Percentiles rank a stretch among this genome's conserved stretches.
phyloP scores from a whole-genome alignment of 2,329 filamentous ascomycete species.

The Ceratocystis diversiconidia region DNA sequence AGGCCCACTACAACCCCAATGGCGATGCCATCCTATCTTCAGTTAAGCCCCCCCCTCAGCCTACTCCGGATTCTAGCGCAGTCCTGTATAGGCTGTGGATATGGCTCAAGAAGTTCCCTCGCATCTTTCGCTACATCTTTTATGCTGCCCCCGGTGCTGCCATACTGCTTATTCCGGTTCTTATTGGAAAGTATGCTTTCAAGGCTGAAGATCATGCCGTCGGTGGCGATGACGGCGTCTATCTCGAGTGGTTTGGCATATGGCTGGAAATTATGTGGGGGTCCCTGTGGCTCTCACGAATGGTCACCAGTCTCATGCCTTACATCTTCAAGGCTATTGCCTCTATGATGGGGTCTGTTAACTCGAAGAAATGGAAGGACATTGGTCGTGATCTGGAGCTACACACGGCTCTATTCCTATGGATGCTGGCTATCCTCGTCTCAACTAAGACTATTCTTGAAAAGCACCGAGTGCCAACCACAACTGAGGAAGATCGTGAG shows the following conservation, averaged over 20 bases:
- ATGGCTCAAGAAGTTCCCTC: constrained; percentile 36
- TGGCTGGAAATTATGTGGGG: constrained; percentile 93
- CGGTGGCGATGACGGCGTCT: constrained; percentile 55
- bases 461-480: constrained; percentile 22
- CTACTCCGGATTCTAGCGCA: constrained; percentile 22
- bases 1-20: constrained; percentile 20
- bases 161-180: constrained; percentile 33
- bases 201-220: constrained; percentile 33
- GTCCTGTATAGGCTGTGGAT: constrained; percentile 30
- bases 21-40: constrained; percentile 4
- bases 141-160: constrained; percentile 34
- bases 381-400: constrained; percentile 76
- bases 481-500: constrained; percentile 31
- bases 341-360: constrained; percentile 65
- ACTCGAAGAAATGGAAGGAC: constrained; percentile 84
- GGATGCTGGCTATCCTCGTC: constrained; percentile 75
- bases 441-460: constrained; percentile 76
- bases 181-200: constrained; percentile 31
- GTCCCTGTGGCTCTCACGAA: constrained; percentile 64
- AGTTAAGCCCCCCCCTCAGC: constrained; percentile 14
- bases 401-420: constrained; percentile 75
- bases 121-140: constrained; percentile 35
- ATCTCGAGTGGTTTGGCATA: constrained; percentile 80
- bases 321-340: constrained; percentile 38
- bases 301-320: constrained; percentile 38